Conservation (phyloP, 805 yeast species). For the Yarrowia divulgata region DNA sequence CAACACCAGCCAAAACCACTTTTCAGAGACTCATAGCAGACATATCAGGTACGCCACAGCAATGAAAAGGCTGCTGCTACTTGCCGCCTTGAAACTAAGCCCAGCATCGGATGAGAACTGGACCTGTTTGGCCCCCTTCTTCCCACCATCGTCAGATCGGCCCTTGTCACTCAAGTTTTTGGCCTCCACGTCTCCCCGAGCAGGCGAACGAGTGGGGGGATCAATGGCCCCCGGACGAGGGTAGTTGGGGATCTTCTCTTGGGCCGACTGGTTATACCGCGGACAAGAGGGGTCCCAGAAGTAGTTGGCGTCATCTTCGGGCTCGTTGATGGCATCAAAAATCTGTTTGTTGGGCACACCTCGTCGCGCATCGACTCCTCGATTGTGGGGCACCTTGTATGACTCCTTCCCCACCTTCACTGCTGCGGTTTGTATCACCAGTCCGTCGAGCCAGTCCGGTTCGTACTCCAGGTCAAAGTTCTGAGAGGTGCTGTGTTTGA, state of each 20-base stretch:
- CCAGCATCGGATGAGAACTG: constrained; percentile 11
- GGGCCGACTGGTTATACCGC: constrained; percentile 32
- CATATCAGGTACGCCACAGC: constrained; percentile 28
- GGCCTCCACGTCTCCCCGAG: constrained; percentile 25
- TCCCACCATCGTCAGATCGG: neutral
- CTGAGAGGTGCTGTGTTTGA: constrained; percentile 33
- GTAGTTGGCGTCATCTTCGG: constrained; percentile 21
- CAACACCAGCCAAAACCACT: neutral
- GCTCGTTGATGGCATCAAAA: constrained; percentile 10
- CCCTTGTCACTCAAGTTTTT: neutral
- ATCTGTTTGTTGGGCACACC: constrained; percentile 15
- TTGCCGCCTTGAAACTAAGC: constrained; percentile 20
- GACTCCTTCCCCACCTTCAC: constrained; percentile 16
- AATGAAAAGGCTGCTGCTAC: constrained; percentile 37
- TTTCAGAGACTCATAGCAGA: neutral
- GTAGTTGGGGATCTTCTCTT: constrained; percentile 25
- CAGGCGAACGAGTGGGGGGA: constrained; percentile 31
- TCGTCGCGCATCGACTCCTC: constrained; percentile 24
- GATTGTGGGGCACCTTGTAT: constrained; percentile 30
- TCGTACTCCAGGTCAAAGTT: constrained; percentile 31
- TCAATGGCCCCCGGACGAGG: constrained; percentile 24
- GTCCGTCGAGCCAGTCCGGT: constrained; percentile 33
- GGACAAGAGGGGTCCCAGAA: constrained; percentile 33
- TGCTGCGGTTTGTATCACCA: constrained; percentile 34
- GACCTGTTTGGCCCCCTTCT: neutral